Evolutionary conservation across 257 asterid species (phyloP), one percentile per base, ranked within the genome.

Genomic region (Solanum arcanum): DNA sequence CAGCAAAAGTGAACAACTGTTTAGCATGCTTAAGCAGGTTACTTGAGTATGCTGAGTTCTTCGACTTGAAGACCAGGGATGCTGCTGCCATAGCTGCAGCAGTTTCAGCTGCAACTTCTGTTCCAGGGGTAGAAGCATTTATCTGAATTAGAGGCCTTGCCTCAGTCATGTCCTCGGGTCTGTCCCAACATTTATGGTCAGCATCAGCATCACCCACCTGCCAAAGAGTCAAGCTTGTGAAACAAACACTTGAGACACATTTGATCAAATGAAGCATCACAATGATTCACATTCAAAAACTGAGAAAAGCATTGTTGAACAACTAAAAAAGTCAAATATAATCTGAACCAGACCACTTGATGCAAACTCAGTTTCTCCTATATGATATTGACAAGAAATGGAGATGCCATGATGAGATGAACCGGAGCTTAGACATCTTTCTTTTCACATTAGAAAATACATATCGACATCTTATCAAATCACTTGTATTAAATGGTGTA

Each of bases 1-100:
- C 98, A 7, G 97, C 98, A 88, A 97, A 96, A 27, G 88, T 37
- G 83, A 96, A 96, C 78, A 95, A 76, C 60, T 94, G 92, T 42
- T 90, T 92, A 3, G 99, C 95, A 86, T 96, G 98, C 92, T 89
- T 92, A 27, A 95, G 88, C 62, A 96, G 99, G 73, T 52, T 37
- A 47, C 88, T 86, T 15, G 98, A 95, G 80, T 96, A 96, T 1
- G 91, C 25, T 0, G 94, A 68, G 88, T 95, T 93, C 0, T 27
- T 87, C 8, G 90, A 39, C 86, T 90, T 94, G 56, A 94, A 96
- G 69, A 94, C 99, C 27, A 95, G 88, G 13, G 95, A 94, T 12
- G 99, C 98, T 9, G 99, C 91, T 41, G 98, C 98, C 33, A 96
- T 89, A 81, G 99, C 98, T 3, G 99, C 99, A 59, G 98, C 95